These are phyloP conservation scores for Colletotrichum graminicola DNA, from an alignment of 2,329 filamentous ascomycete species.

Conservation along the genomic window DNA sequence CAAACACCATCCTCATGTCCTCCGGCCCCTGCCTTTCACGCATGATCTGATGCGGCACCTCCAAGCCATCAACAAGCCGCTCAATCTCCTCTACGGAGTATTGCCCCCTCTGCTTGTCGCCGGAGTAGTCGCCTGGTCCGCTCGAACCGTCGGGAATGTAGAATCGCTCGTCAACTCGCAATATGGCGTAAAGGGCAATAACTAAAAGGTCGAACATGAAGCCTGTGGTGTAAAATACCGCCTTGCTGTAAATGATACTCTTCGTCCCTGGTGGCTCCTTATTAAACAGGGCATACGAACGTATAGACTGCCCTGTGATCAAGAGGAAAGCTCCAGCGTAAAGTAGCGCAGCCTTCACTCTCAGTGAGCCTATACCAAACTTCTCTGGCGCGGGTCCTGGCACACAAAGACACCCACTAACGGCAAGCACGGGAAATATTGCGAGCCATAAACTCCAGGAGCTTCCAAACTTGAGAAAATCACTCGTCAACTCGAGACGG, in stretches of 20 bases:
- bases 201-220: slow-evolving; percentile 51
- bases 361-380: slow-evolving; percentile 50
- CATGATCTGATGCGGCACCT: slow-evolving; percentile 43
- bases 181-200: slow-evolving; percentile 46
- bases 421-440: slow-evolving; percentile 43
- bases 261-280: slow-evolving; percentile 43
- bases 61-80: slow-evolving; percentile 29
- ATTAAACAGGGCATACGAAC: slow-evolving; percentile 46
- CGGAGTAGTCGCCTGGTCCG: slow-evolving; percentile 46
- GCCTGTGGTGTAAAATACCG: slow-evolving; percentile 52
- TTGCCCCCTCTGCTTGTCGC: slow-evolving; percentile 25
- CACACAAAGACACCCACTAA: slow-evolving; percentile 46
- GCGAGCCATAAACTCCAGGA: slow-evolving; percentile 45
- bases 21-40: slow-evolving; percentile 29
- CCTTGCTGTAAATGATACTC: slow-evolving; percentile 50
- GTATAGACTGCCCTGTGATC: slow-evolving; percentile 43
- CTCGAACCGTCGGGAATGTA: slow-evolving; percentile 49
- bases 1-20: slow-evolving; percentile 35
- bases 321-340: slow-evolving; percentile 42
- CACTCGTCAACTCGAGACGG: slow-evolving; percentile 36
- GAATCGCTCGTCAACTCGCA: slow-evolving; percentile 49
- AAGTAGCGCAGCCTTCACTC: slow-evolving; percentile 49
- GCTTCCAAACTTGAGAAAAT: slow-evolving; percentile 43
- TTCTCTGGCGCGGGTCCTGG: slow-evolving; percentile 48
- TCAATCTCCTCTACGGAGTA: slow-evolving; percentile 42